phyloP scores from a whole-genome alignment of 495 filamentous ascomycete genomes.

The Oidiodendron maius region DNA sequence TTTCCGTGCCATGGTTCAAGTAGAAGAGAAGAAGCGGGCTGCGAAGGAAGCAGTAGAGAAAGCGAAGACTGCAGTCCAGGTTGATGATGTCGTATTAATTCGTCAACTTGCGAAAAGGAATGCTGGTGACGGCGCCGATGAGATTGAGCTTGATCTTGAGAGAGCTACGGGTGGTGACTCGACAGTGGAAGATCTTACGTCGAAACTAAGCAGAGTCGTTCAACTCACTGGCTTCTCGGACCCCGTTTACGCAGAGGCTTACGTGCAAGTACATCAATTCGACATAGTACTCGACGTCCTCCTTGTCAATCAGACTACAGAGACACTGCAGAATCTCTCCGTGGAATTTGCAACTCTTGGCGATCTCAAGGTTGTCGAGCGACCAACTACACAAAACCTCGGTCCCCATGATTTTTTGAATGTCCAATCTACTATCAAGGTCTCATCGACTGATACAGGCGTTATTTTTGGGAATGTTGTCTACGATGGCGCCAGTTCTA shows the following conservation, averaged over 20 bases:
- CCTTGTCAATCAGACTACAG: slow-evolving; percentile 94
- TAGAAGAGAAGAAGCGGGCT: slow-evolving; percentile 93
- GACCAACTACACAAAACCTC: slow-evolving; percentile 91
- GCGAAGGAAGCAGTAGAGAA: slow-evolving; percentile 87
- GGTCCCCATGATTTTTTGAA: slow-evolving; percentile 95
- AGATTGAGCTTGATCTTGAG: slow-evolving; percentile 84
- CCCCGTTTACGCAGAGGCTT: slow-evolving; percentile 95
- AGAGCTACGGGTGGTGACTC: slow-evolving; percentile 90
- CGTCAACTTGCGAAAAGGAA: slow-evolving; percentile 92
- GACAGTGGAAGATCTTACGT: slow-evolving; percentile 75
- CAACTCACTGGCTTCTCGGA: slow-evolving; percentile 99
- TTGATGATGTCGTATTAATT: slow-evolving; percentile 90
- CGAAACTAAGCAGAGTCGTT: slow-evolving; percentile 92
- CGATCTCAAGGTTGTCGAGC: slow-evolving; percentile 96
- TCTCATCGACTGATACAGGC: slow-evolving; percentile 95
- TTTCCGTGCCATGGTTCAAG: slow-evolving; percentile 96
- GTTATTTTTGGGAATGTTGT: slow-evolving; percentile 99
- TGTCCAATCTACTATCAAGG: slow-evolving; percentile 98
- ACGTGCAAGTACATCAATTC: slow-evolving; percentile 98
- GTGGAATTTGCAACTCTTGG: slow-evolving; percentile 98
- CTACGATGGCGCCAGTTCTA: slow-evolving; percentile 92
- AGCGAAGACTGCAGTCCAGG: slow-evolving; percentile 89
- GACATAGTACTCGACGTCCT: slow-evolving; percentile 97
- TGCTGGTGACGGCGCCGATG: slow-evolving; percentile 73
- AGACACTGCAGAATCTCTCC: slow-evolving; percentile 93